Percentiles rank a stretch among this genome's conserved stretches.
Conservation (phyloP, 352 stramenopile species). For the Phytophthora cactorum region DNA sequence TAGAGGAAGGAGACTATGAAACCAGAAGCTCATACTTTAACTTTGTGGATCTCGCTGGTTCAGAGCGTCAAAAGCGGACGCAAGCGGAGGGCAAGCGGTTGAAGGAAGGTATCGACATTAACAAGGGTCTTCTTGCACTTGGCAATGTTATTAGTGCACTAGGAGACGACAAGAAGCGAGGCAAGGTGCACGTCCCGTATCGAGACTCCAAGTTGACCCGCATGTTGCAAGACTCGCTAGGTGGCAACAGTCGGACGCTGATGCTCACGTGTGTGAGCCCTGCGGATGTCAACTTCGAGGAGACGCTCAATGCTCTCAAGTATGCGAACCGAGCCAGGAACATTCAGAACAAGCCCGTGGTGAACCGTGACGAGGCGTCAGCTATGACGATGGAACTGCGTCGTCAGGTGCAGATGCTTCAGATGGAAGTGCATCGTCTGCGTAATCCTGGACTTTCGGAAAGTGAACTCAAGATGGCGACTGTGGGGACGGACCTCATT, state of each 20-base stretch:
- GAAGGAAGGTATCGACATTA: slow-evolving; percentile 98
- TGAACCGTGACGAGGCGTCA: slow-evolving; percentile 86
- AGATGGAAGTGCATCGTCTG: slow-evolving; percentile 83
- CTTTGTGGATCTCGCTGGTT: slow-evolving; percentile 93
- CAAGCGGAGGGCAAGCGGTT: slow-evolving; percentile 91
- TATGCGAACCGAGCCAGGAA: slow-evolving; percentile 93
- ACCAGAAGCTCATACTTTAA: slow-evolving; percentile 90
- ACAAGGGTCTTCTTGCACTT: slow-evolving; percentile 97
- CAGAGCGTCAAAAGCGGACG: slow-evolving; percentile 96
- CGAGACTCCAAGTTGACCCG: slow-evolving; percentile 95
- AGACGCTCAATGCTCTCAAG: slow-evolving; percentile 93
- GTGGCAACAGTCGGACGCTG: slow-evolving; percentile 92
- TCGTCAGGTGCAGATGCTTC: slow-evolving; percentile 80
- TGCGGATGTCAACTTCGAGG: slow-evolving; percentile 90
- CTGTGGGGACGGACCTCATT: slow-evolving; percentile 66
- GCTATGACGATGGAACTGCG: slow-evolving; percentile 76
- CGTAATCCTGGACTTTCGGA: slow-evolving; percentile 84
- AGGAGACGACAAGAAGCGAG: slow-evolving; percentile 90
- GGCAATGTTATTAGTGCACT: slow-evolving; percentile 98
- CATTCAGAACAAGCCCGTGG: slow-evolving; percentile 90
- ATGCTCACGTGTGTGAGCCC: slow-evolving; percentile 94
- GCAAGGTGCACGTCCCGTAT: slow-evolving; percentile 94
- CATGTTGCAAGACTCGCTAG: slow-evolving; percentile 93
- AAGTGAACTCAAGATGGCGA: slow-evolving; percentile 74
- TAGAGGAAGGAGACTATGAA: slow-evolving; percentile 71